Base-by-base conservation (phyloP, 2,329 filamentous ascomycete species). In the Fusarium beomiforme region DNA sequence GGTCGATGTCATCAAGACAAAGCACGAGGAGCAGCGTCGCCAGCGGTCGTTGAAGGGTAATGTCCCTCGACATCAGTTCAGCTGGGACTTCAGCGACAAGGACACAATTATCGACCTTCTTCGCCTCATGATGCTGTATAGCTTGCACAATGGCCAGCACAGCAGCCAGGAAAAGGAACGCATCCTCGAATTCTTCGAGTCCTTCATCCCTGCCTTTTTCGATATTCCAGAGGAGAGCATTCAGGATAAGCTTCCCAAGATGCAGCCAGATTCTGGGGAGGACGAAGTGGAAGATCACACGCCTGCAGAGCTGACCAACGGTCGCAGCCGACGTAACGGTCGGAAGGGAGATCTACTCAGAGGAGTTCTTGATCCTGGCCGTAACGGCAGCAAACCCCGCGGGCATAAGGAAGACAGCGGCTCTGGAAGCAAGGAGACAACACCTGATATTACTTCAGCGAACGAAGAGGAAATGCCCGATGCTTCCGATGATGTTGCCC, bases 1-100 rank as follows among this genome's bases (percentile, higher is more conserved):
- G 14, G 91, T 96, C 36, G 93, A 94, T 75, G 91, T 96, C 65
- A 95, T 98, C 78, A 94, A 96, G 81, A 94, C 93, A 53, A 97
- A 94, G 80, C 92, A 95, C 74, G 95, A 98, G 79, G 95, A 98
- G 81, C 93, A 95, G 79, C 91, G 93, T 77, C 92, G 93, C 55
- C 85, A 91, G 73, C 89, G 91, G 67, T 88, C 87, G 71, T 86
- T 89, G 50, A 89, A 87, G 78, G 85, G 85, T 73, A 88, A 88
- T 65, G 85, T 89, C 9, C 86, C 89, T 19, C 89, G 88, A 49
- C 89, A 92, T 77, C 95, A 97, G 79, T 92, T 94, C 78, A 85
- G 89, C 46, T 95, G 92, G 83, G 85, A 87, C 21, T 94, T 98
- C 75, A 83, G 87, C 33, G 92, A 95, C 75, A 87, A 90, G 70